These are phyloP conservation scores for Agrocybe praecox DNA, from an alignment of 768 basidiomycete genomes.

Conservation along the genomic window DNA sequence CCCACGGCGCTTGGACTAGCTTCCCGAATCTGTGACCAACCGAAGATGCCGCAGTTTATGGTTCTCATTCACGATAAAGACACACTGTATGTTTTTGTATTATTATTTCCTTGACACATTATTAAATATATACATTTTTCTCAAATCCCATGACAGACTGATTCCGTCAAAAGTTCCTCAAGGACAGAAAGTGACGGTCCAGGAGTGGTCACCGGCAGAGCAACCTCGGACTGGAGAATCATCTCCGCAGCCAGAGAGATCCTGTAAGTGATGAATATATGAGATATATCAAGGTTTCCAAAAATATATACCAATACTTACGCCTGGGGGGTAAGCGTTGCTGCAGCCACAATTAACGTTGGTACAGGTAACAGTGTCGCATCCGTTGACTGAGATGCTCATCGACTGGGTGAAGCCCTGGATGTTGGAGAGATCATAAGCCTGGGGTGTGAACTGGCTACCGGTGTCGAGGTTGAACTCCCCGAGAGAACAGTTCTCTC, in stretches of 20 bases:
- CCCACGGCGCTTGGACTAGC: neutral
- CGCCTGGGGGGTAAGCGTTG: conserved; percentile 33
- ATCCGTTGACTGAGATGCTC: conserved; percentile 33
- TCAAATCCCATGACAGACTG: neutral
- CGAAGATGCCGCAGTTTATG: too few species aligned
- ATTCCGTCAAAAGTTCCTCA: neutral
- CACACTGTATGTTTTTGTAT: too few species aligned
- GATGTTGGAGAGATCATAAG: conserved; percentile 47
- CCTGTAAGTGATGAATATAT: conserved; percentile 19
- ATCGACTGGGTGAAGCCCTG: conserved; percentile 44
- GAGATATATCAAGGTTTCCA: neutral
- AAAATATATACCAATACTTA: conserved; percentile 15
- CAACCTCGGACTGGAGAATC: conserved; percentile 39
- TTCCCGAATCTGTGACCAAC: neutral
- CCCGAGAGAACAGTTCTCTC: conserved; percentile 37
- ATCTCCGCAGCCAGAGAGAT: conserved; percentile 38
- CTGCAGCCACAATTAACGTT: conserved; percentile 37
- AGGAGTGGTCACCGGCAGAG: conserved; percentile 33
- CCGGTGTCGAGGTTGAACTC: conserved; percentile 43
- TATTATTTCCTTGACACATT: too few species aligned
- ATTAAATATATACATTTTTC: too few species aligned
- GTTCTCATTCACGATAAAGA: too few species aligned
- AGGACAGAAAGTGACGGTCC: conserved; percentile 26
- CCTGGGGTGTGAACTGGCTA: conserved; percentile 28
- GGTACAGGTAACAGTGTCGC: conserved; percentile 41